These are phyloP conservation scores for Chlamydomonas reinhardtii DNA, from an alignment of 163 green algal species.

Conservation along the genomic window DNA sequence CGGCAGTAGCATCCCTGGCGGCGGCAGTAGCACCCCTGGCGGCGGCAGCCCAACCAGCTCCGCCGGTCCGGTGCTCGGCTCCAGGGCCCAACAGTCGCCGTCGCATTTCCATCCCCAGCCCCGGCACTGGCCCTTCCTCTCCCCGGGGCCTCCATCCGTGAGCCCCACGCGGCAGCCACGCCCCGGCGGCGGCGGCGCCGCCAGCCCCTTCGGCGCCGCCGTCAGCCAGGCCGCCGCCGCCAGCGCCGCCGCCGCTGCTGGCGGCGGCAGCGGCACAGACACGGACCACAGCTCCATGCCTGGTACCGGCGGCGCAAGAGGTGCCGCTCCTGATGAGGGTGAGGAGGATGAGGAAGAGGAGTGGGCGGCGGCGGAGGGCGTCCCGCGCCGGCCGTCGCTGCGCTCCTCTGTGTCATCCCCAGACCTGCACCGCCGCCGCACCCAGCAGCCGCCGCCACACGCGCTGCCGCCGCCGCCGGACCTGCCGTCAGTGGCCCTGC, in stretches of 20 bases:
- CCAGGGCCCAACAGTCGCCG: too few relatives aligned
- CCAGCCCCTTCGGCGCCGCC: not conserved
- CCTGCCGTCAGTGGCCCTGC: not conserved
- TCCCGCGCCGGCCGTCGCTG: not conserved
- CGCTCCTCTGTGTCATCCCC: slow-evolving; percentile 3
- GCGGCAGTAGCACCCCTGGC: too few relatives aligned
- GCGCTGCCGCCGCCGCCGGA: not conserved
- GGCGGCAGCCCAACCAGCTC: too few relatives aligned
- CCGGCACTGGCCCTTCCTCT: not conserved
- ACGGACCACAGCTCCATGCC: not conserved
- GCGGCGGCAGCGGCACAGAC: not conserved
- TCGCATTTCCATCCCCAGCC: too few relatives aligned
- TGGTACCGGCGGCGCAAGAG: not conserved
- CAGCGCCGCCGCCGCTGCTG: not conserved
- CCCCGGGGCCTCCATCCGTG: not conserved
- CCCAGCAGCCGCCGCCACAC: not conserved
- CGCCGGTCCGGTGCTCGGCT: too few relatives aligned
- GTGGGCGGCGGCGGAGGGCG: not conserved
- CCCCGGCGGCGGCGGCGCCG: too few relatives aligned
- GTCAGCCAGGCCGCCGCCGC: slow-evolving; percentile 1
- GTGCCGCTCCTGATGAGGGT: not conserved
- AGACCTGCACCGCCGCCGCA: not conserved
- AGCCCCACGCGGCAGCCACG: not conserved
- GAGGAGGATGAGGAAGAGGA: too few relatives aligned
- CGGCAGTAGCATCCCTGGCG: too few relatives aligned